Base-by-base conservation (phyloP, 1,284 basidiomycete species). In the Ceratobasidium papillatum region DNA sequence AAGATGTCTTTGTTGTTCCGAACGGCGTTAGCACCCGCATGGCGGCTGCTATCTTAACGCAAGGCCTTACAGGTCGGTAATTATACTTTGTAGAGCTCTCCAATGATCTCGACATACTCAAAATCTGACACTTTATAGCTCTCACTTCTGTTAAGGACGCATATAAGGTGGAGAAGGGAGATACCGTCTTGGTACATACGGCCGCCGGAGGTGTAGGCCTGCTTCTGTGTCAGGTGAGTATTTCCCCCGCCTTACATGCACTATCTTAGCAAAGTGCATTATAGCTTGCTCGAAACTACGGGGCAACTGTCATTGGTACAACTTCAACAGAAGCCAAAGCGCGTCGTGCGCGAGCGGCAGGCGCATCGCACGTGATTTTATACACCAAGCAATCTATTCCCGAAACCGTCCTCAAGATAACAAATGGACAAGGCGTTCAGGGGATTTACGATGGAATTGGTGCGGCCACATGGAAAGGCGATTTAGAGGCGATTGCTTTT, bases 401-500 rank as follows among this genome's bases (percentile, higher is more conserved):
- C 19, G 79, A 88, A 74, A 86, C 90, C 75, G 91, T 94, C 25
- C 79, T 93, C 68, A 89, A 92, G 78, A 84, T 97, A 73, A 96
- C 95, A 0, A 88, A 88, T 64, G 94, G 93, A 1, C 86, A 92
- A 79, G 96, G 96, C 30, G 93, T 95, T 7, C 87, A 96, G 78
- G 96, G 88, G 14, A 87, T 96, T 41, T 98, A 92, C 80, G 96
- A 99, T 81, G 96, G 96, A 51, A 95, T 99, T 32, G 97, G 97
- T 14, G 41, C 63, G 34, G 51, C 8, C 76, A 94, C 92, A 5
- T 96, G 94, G 82, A 91, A 95, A 77, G 87, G 87, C 77, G 87
- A 96, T 83, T 94, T 97, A 82, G 87, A 91, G 80, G 85, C 96
- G 80, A 86, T 94, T 75, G 87, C 89, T 77, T 85, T 92, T 47